These are phyloP conservation scores for Monilinia fructicola DNA, from an alignment of 2,329 filamentous ascomycete species.

Conservation along the genomic window DNA sequence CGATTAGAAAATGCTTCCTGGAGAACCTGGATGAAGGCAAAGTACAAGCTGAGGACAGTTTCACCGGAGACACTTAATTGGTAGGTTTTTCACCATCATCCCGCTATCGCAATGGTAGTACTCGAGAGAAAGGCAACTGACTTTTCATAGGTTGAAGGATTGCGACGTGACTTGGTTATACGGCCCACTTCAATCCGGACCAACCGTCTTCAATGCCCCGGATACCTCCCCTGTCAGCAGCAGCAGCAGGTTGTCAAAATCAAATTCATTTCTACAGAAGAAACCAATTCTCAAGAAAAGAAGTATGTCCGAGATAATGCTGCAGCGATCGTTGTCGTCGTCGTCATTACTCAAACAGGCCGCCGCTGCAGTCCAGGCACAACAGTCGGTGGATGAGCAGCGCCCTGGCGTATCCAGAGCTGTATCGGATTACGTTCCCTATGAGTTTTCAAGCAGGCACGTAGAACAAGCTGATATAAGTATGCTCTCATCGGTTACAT, in stretches of 20 bases:
- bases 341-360: constrained; percentile 77
- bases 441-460: constrained; percentile 52
- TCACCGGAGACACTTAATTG: constrained; percentile 91
- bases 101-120: neutral
- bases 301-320: constrained; percentile 90
- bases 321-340: constrained; percentile 80
- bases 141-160: constrained; percentile 37
- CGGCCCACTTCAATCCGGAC: constrained; percentile 77
- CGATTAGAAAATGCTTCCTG: constrained; percentile 93
- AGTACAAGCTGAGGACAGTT: constrained; percentile 80
- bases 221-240: constrained; percentile 47
- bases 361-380: constrained; percentile 40
- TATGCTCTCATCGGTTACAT: constrained; percentile 61
- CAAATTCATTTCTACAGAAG: constrained; percentile 56
- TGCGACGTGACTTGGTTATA: constrained; percentile 55
- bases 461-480: constrained; percentile 46
- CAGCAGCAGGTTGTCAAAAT: constrained; percentile 56
- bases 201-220: constrained; percentile 48
- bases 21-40: constrained; percentile 93
- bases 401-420: constrained; percentile 18
- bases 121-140: constrained; percentile 45
- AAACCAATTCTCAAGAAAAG: constrained; percentile 88
- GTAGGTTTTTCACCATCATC: constrained; percentile 24
- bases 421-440: constrained; percentile 67
- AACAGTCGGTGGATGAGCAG: constrained; percentile 20